Evolutionary conservation across 148 eudicot species (phyloP).

Genomic region (Rhododendron simsii): DNA sequence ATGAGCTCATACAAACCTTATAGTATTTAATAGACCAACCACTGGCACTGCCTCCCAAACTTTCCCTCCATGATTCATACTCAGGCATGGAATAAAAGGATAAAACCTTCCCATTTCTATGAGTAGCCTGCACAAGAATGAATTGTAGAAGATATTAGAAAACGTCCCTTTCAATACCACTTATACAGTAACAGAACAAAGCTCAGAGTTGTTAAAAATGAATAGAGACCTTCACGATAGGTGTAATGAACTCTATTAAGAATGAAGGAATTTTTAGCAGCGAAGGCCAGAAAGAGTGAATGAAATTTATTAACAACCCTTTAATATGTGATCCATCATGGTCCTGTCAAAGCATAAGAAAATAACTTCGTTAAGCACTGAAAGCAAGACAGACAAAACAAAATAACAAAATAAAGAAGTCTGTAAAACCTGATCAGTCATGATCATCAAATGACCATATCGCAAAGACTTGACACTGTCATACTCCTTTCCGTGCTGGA

Average conservation of each 20-base stretch:
- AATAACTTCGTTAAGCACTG: background rate
- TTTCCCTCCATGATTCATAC: constrained; percentile 68
- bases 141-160: background rate
- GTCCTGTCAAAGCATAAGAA: constrained; percentile 46
- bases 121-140: constrained; percentile 51
- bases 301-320: constrained; percentile 81
- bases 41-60: constrained; percentile 40
- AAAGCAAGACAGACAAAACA: background rate
- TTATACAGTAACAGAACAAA: background rate
- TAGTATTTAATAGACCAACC: constrained; percentile 87
- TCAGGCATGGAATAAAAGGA: constrained; percentile 85
- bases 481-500: constrained; percentile 74
- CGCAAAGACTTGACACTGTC: constrained; percentile 58
- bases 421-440: constrained; percentile 91
- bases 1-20: constrained; percentile 49
- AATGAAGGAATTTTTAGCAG: constrained; percentile 77
- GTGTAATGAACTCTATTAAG: constrained; percentile 80
- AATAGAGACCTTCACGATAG: constrained; percentile 70
- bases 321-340: constrained; percentile 98
- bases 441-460: constrained; percentile 96
- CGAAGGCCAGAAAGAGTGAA: constrained; percentile 96
- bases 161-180: background rate
- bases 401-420: background rate
- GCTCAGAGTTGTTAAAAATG: background rate
- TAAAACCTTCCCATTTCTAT: constrained; percentile 31